Percentiles rank a stretch among this genome's conserved stretches.
These are phyloP conservation scores for Puccinia triticina DNA, from an alignment of 1,284 basidiomycete species.

Conservation along the genomic window DNA sequence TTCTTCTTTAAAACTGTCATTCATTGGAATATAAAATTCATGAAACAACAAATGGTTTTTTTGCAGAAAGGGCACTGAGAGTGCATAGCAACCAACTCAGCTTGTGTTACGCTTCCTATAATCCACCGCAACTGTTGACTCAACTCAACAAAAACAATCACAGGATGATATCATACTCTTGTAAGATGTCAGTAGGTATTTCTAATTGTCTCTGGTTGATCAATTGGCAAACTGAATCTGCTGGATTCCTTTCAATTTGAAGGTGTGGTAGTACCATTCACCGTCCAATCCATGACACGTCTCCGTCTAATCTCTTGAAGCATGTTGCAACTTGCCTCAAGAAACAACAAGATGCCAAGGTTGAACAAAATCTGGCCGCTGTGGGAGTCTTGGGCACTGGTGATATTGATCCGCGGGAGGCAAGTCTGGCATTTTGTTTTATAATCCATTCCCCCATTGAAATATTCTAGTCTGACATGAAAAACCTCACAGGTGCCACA, in stretches of 20 bases:
- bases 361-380: background rate
- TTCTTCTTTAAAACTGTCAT: background rate
- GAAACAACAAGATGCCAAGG: background rate
- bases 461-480: background rate
- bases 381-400: background rate
- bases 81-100: conserved; percentile 7
- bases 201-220: no score
- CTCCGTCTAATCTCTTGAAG: conserved; percentile 4
- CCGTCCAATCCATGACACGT: background rate
- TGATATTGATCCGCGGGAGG: conserved; percentile 18
- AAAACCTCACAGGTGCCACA: background rate
- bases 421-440: background rate
- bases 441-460: background rate
- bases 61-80: background rate
- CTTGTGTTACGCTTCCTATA: background rate
- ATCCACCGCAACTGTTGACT: background rate
- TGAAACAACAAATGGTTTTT: background rate
- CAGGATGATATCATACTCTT: no score
- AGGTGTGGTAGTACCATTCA: background rate
- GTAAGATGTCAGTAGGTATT: no score
- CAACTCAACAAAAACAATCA: background rate
- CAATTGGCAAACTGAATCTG: background rate
- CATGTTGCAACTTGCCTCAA: background rate
- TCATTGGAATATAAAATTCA: background rate
- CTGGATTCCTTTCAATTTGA: background rate